Evolutionary conservation across 1,284 basidiomycete species (phyloP), one percentile per base, ranked within the genome.

Genomic region (Ustilago shanxiensis): DNA sequence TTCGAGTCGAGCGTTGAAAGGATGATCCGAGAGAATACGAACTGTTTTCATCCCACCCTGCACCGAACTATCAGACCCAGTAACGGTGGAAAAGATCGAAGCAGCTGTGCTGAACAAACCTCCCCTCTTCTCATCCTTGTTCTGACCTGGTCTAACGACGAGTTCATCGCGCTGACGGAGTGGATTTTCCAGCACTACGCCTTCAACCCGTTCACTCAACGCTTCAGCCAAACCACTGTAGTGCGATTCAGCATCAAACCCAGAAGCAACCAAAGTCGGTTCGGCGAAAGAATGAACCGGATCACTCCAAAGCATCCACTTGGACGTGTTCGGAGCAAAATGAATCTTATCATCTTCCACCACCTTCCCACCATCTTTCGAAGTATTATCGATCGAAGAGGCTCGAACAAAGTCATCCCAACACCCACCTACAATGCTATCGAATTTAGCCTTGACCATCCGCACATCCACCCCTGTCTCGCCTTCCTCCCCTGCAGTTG

Each of bases 251-350:
- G 73, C 59, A 56, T 83, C 79, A 8, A 82, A 67, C 18, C 79
- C 72, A 2, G 57, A 53, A 1, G 77, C 72, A 5, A 66, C 67
- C 8, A 81, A 50, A 18, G 66, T 79, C 1, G 81, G 79, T 18
- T 78, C 72, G 57, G 81, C 79, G 41, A 78, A 79, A 31, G 72
- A 68, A 33, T 76, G 70, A 31, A 66, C 64, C 7, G 80, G 77
- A 64, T 79, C 79, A 66, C 85, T 80, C 87, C 87, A 87, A 4
- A 87, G 66, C 56, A 87, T 69, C 81, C 83, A 87, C 71, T 87
- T 87, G 63, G 76, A 73, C 11, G 86, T 80, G 61, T 87, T 87
- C 11, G 86, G 85, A 56, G 83, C 77, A 66, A 83, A 83, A 55
- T 81, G 81, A 41, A 83, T 81, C 60, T 75, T 66, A 53, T 83